Base-by-base conservation (phyloP, 2,329 filamentous ascomycete species). In the Penicillium concentricum region DNA sequence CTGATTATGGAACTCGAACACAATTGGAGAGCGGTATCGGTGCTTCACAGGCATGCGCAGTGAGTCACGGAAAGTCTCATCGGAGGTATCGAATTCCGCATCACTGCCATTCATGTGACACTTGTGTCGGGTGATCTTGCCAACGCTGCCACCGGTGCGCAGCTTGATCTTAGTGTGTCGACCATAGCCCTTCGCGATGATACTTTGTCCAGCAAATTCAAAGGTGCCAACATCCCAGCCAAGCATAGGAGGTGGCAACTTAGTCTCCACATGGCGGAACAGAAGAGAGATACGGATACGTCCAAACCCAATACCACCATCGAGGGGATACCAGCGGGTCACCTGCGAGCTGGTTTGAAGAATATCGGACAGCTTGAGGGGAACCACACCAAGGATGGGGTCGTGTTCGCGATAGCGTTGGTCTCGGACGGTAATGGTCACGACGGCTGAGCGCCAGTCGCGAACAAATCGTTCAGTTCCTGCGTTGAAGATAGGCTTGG, bases 141-240 rank as follows among this genome's bases (percentile, higher is more conserved):
- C 90, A 3, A 86, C 87, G 58, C 89, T 93, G 13, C 93, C 93
- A 51, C 92, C 92, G 9, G 93, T 97, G 35, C 92, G 84, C 64
- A 96, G 74, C 65, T 85, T 86, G 42, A 97, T 78, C 74, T 91
- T 92, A 42, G 84, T 76, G 38, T 81, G 74, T 5, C 85, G 83
- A 1, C 80, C 78, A 66, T 88, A 92, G 46, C 81, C 82, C 15
- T 81, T 76, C 0, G 89, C 85, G 0, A 82, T 82, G 45, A 97
- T 86, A 16, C 80, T 82, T 47, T 91, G 82, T 0, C 88, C 91
- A 0, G 83, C 77, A 70, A 97, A 95, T 69, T 96, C 89, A 69
- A 97, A 96, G 0, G 93, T 96, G 35, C 94, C 94, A 42, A 97
- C 90, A 59, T 97, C 91, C 90, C 93, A 97, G 10, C 93, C 92